Conservation (phyloP, 2,329 filamentous ascomycete species). For the Lecanicillium sp. region DNA sequence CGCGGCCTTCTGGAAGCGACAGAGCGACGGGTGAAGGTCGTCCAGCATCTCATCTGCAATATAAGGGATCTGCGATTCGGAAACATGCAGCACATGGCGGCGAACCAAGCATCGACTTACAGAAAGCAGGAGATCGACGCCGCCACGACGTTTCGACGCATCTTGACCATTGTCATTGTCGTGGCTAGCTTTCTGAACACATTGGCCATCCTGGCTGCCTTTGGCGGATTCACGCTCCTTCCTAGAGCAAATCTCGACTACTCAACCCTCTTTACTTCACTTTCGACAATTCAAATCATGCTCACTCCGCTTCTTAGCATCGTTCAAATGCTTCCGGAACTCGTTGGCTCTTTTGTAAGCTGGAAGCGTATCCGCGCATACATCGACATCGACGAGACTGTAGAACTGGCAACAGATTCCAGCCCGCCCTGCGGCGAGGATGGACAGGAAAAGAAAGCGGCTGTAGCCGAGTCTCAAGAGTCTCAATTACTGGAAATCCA, state of each 20-base stretch:
- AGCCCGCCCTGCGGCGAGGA: neutral
- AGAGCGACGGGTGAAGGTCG: neutral
- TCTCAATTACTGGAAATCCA: neutral
- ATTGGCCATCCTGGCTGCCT: neutral
- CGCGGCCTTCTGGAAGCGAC: neutral
- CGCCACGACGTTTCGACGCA: neutral
- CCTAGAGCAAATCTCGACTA: neutral
- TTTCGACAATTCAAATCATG: constrained; percentile 1
- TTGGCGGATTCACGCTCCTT: neutral
- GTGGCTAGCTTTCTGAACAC: neutral
- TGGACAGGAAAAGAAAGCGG: neutral
- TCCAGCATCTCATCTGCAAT: neutral
- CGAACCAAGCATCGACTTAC: neutral
- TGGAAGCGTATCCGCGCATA: neutral
- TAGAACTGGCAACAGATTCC: no score
- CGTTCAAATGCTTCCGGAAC: constrained; percentile 2
- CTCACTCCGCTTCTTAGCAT: neutral
- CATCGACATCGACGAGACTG: neutral
- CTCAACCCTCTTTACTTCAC: neutral
- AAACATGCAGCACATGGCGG: neutral
- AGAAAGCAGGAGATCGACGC: neutral
- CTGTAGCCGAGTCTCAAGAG: no score
- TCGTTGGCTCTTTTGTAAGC: neutral
- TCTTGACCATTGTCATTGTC: neutral
- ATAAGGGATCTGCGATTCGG: neutral